Evolutionary conservation across 2,329 filamentous ascomycete species (phyloP).

Genomic region (Bipolaris zeicola): DNA sequence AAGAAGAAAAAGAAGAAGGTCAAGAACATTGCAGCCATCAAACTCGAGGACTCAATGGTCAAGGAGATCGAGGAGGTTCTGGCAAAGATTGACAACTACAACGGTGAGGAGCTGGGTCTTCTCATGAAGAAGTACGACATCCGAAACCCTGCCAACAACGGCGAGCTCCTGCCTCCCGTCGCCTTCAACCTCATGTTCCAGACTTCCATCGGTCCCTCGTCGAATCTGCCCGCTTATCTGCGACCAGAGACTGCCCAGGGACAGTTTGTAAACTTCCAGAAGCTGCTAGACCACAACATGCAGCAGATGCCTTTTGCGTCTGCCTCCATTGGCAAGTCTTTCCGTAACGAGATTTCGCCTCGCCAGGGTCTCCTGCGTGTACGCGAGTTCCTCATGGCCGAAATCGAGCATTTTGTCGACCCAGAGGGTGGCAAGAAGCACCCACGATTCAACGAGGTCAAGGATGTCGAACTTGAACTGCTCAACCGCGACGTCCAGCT

Average conservation of each 20-base stretch:
- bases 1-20: slow-evolving; percentile 92
- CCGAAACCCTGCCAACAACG: slow-evolving; percentile 81
- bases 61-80: slow-evolving; percentile 90
- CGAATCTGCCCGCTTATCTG: slow-evolving; percentile 71
- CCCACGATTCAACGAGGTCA: slow-evolving; percentile 81
- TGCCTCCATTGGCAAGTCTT: slow-evolving; percentile 95
- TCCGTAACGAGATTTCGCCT: slow-evolving; percentile 97
- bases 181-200: slow-evolving; percentile 99
- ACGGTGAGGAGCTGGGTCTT: slow-evolving; percentile 80
- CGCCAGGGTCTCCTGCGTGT: slow-evolving; percentile 89
- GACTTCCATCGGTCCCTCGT: slow-evolving; percentile 89
- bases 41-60: slow-evolving; percentile 83
- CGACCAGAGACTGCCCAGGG: slow-evolving; percentile 93
- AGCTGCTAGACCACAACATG: slow-evolving; percentile 96
- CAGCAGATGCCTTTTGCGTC: slow-evolving; percentile 95
- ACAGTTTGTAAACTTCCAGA: slow-evolving; percentile 96
- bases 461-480: slow-evolving; percentile 80
- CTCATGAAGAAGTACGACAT: slow-evolving; percentile 90
- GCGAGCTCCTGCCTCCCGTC: slow-evolving; percentile 78
- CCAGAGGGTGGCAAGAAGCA: slow-evolving; percentile 96
- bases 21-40: slow-evolving; percentile 67
- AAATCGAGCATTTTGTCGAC: slow-evolving; percentile 98
- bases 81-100: slow-evolving; percentile 94
- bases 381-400: slow-evolving; percentile 97
- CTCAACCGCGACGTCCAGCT: slow-evolving; percentile 86